These are phyloP conservation scores for Boeremia lycopersici DNA, from an alignment of 2,329 filamentous ascomycete genomes.

Conservation along the genomic window DNA sequence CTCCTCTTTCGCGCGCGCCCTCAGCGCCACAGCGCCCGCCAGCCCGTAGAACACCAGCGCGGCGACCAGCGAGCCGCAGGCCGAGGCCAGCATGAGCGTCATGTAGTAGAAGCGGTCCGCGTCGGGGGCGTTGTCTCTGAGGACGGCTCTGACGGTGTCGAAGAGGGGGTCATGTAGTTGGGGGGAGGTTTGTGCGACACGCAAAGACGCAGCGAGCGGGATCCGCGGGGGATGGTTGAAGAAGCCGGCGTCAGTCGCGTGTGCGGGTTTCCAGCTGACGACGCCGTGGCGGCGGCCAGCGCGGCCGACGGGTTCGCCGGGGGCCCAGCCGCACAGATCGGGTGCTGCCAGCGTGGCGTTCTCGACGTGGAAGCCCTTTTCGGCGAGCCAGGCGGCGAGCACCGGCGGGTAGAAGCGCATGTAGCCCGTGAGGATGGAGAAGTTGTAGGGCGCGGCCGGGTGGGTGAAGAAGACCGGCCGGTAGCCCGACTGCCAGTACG, in stretches of 20 bases:
- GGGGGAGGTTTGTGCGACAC: too few species aligned
- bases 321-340: conserved; percentile 5
- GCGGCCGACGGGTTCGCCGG: neutral
- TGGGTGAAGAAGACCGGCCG: conserved; percentile 1
- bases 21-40: neutral
- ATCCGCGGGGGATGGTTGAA: too few species aligned
- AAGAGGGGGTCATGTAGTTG: neutral
- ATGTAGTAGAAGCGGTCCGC: neutral
- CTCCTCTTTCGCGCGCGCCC: too few species aligned
- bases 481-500: neutral
- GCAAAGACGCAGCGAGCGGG: too few species aligned
- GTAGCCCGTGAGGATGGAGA: conserved; percentile 2
- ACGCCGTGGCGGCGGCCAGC: neutral
- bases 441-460: neutral
- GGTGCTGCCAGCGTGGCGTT: neutral
- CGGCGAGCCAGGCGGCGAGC: neutral
- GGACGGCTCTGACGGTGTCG: neutral
- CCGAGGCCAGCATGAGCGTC: neutral
- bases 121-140: neutral
- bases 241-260: neutral
- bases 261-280: neutral
- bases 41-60: neutral
- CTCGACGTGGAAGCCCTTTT: neutral
- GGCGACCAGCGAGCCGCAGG: neutral
- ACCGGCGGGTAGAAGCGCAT: conserved; percentile 5